Conservation (phyloP, 257 asterid species). For the Penstemon newberryi region DNA sequence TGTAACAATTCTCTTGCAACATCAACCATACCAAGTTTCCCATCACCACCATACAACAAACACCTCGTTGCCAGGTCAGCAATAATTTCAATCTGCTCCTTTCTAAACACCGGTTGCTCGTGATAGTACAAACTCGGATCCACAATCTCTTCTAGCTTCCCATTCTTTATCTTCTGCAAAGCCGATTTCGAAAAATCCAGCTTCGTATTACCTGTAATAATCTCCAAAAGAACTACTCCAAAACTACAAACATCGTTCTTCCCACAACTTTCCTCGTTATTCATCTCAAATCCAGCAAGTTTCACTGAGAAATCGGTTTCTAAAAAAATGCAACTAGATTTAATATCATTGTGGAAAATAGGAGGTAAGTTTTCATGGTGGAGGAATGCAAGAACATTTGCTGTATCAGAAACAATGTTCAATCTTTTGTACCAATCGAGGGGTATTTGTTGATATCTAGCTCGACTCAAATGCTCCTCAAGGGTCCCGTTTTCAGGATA, state of each 20-base stretch:
- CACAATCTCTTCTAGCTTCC: conserved; percentile 66
- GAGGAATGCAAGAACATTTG: conserved; percentile 57
- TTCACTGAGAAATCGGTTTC: conserved; percentile 46
- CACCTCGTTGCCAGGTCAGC: conserved; percentile 75
- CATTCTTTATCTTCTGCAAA: conserved; percentile 58
- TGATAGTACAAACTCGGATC: conserved; percentile 69
- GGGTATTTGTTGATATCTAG: conserved; percentile 32
- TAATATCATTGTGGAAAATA: conserved; percentile 51
- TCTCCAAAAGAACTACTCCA: conserved; percentile 53
- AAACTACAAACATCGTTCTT: conserved; percentile 56
- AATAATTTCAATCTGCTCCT: conserved; percentile 55
- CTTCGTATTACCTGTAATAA: conserved; percentile 48
- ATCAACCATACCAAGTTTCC: conserved; percentile 55
- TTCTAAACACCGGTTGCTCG: conserved; percentile 48
- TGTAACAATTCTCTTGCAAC: conserved; percentile 62
- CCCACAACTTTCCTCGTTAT: conserved; percentile 21
- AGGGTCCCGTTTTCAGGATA: conserved; percentile 51
- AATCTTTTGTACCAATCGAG: conserved; percentile 59
- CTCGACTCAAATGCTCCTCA: conserved; percentile 40
- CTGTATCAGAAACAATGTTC: conserved; percentile 52
- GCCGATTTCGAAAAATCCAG: conserved; percentile 32
- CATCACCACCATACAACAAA: conserved; percentile 56
- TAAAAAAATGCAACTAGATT: conserved; percentile 49
- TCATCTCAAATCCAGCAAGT: conserved; percentile 51
- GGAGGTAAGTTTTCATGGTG: conserved; percentile 62